Conservation (phyloP, 345 rosid species). For the Brassica cretica region DNA sequence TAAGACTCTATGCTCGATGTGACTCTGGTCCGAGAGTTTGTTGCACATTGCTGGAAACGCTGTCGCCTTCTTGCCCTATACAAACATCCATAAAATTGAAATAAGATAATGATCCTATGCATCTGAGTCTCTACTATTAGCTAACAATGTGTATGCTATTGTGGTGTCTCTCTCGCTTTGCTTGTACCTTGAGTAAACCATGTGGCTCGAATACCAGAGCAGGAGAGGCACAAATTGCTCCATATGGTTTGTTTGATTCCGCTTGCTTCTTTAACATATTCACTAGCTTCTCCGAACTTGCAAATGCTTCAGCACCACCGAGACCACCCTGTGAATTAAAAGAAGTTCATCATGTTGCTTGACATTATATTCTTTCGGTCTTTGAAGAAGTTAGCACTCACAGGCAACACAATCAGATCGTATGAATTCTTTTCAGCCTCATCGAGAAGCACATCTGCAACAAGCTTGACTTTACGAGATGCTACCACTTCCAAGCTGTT, state of each 20-base stretch:
- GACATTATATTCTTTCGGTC: neutral
- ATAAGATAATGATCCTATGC: neutral
- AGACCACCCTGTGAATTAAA: conserved; percentile 70
- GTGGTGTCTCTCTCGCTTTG: neutral
- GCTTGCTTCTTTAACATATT: conserved; percentile 70
- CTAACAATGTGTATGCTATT: conserved; percentile 1
- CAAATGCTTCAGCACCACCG: conserved; percentile 92
- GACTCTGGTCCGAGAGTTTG: conserved; percentile 76
- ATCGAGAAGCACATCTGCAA: conserved; percentile 80
- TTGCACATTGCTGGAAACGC: conserved; percentile 81
- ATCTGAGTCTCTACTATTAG: conserved; percentile 7
- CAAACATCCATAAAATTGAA: neutral
- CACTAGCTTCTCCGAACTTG: conserved; percentile 76
- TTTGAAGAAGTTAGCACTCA: conserved; percentile 41
- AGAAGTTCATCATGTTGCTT: neutral
- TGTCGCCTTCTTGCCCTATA: conserved; percentile 92
- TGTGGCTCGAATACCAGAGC: conserved; percentile 87
- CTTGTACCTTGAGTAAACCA: conserved; percentile 82
- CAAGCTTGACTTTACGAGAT: conserved; percentile 80
- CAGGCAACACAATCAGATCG: conserved; percentile 87
- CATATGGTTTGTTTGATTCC: conserved; percentile 77
- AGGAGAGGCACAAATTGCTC: conserved; percentile 94
- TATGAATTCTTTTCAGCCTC: conserved; percentile 82
- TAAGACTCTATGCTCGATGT: conserved; percentile 71
- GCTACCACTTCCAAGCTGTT: conserved; percentile 72